Percentiles rank a stretch among this genome's conserved stretches.
Evolutionary conservation across 2,329 filamentous ascomycete genomes (phyloP).

Genomic region (Verticillium alfalfae): DNA sequence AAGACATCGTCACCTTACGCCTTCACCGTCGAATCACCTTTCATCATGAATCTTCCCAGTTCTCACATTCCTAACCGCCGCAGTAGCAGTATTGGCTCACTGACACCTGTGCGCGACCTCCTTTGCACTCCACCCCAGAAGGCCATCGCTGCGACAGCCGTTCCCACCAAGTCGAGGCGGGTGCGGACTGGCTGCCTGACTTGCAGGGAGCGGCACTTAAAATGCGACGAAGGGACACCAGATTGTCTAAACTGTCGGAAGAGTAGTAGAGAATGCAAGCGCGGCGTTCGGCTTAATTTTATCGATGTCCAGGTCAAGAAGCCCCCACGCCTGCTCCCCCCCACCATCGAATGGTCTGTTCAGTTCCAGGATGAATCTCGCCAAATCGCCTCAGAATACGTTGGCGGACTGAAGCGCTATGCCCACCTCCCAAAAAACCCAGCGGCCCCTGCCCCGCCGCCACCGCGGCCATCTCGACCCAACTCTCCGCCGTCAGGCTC

Average conservation of each 20-base stretch:
- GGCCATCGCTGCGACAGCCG: slow-evolving; percentile 7
- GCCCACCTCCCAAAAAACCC: slow-evolving; percentile 39
- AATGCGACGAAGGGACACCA: slow-evolving; percentile 73
- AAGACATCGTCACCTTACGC: slow-evolving; percentile 20
- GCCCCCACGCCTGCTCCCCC: slow-evolving; percentile 54
- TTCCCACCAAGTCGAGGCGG: slow-evolving; percentile 64
- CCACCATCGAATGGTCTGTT: slow-evolving; percentile 63
- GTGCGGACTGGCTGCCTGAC: slow-evolving; percentile 89
- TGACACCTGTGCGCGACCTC: slow-evolving; percentile 10
- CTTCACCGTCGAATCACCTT: slow-evolving; percentile 18
- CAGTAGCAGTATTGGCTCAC: slow-evolving; percentile 10
- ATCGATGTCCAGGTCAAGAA: slow-evolving; percentile 74
- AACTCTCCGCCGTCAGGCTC: slow-evolving; percentile 17
- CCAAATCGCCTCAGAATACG: slow-evolving; percentile 84
- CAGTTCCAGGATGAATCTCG: slow-evolving; percentile 85
- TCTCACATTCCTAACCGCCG: slow-evolving; percentile 11
- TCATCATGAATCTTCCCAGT: slow-evolving; percentile 13
- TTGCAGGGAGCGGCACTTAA: slow-evolving; percentile 82
- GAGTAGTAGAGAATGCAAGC: slow-evolving; percentile 78
- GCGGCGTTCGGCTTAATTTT: slow-evolving; percentile 84
- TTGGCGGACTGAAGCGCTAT: slow-evolving; percentile 72
- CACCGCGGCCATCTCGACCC: slow-evolving; percentile 18
- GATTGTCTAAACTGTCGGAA: slow-evolving; percentile 77
- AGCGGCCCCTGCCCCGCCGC: slow-evolving; percentile 11
- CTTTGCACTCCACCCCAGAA: slow-evolving; percentile 9